Evolutionary conservation across 164 flowering plant genomes (phyloP), one percentile per base, ranked within the genome.

Genomic region (Euptelea pleiosperma): DNA sequence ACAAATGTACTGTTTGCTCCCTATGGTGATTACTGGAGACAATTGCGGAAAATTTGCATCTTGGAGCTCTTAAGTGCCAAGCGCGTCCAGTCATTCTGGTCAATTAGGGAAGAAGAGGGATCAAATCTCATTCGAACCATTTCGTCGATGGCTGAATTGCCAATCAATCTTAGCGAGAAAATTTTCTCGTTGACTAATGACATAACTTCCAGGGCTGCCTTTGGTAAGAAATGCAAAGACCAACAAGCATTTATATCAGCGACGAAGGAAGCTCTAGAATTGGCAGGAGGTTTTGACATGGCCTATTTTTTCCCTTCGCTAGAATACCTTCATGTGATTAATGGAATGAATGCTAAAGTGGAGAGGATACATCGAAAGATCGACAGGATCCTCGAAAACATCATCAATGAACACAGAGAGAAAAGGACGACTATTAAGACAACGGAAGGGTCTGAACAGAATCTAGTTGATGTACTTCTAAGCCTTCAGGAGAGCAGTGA

Each of bases 1-100:
- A 35, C 33, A 22, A 39, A 56, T 45, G 46, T 74, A 1, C 63
- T 40, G 11, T 70, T 70, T 33, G 19, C 81, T 11, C 79, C 79
- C 2, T 77, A 61, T 39, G 75, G 77, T 6, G 59, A 49, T 21
- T 72, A 66, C 45, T 77, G 81, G 81, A 57, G 74, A 28, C 72
- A 74, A 15, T 22, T 77, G 26, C 43, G 72, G 3, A 77, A 67
- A 52, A 64, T 77, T 56, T 71, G 72, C 58, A 39, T 45, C 1
- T 2, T 58, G 33, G 76, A 75, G 50, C 73, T 77, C 31, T 29
- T 77, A 7, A 72, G 62, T 40, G 16, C 66, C 1, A 63, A 45
- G 55, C 49, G 76, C 0, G 76, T 77, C 1, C 70, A 62, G 25
- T 57, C 70, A 0, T 66, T 70, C 14, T 30, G 55, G n/a, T 42